These are phyloP conservation scores for Breviolum minutum DNA, from an alignment of 73 alveolate species.

Conservation along the genomic window DNA sequence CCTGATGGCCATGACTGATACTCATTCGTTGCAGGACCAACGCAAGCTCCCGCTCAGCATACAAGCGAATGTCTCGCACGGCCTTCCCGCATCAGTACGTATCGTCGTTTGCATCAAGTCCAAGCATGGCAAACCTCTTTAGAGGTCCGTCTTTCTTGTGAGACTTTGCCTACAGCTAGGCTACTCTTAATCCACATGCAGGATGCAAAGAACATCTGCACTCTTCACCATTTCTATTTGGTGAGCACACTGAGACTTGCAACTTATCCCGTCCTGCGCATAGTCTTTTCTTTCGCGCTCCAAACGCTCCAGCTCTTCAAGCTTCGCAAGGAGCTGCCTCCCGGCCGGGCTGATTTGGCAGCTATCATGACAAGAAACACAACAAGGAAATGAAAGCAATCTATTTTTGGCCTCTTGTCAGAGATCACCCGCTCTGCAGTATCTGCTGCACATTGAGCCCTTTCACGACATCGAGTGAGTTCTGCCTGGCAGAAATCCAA, in stretches of 20 bases:
- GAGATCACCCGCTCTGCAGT: conserved; percentile 29
- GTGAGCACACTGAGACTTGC: too few species aligned
- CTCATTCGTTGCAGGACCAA: conserved; percentile 85
- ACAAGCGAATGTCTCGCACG: conserved; percentile 76
- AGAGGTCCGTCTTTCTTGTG: too few species aligned
- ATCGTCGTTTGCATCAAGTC: too few species aligned
- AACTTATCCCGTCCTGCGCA: background rate
- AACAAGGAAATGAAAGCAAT: background rate
- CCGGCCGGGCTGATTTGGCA: background rate
- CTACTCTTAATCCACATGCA: too few species aligned
- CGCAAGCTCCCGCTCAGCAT: conserved; percentile 84
- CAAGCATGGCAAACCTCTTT: too few species aligned
- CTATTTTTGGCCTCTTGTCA: conserved; percentile 9
- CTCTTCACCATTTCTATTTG: too few species aligned
- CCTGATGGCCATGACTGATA: conserved; percentile 72
- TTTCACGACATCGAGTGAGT: conserved; percentile 15
- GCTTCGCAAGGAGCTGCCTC: conserved; percentile 36
- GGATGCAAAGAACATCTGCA: too few species aligned
- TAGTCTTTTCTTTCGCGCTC: conserved; percentile 28
- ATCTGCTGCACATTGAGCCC: conserved; percentile 9
- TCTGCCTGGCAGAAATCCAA: too few species aligned
- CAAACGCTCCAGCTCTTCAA: conserved; percentile 51
- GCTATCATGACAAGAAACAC: background rate
- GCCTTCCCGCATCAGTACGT: background rate
- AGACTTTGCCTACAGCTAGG: too few species aligned